phyloP scores from a whole-genome alignment of 2,329 filamentous ascomycete species.

The Fusarium secorum region DNA sequence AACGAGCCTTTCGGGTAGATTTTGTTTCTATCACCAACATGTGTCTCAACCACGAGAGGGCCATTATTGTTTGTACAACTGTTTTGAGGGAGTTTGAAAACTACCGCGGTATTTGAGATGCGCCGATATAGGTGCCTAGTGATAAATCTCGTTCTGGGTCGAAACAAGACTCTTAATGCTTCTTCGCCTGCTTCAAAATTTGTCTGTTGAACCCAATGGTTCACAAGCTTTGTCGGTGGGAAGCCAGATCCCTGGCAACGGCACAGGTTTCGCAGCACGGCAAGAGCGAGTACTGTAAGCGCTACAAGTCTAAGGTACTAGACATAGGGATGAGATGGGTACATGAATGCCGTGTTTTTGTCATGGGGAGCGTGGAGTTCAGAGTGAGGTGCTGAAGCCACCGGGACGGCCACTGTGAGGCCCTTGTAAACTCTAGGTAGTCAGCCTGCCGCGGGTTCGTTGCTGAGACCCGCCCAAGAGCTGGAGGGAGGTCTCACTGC shows the following conservation, averaged over 20 bases:
- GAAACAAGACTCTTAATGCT: background rate
- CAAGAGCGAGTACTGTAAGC: background rate
- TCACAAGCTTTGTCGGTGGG: background rate
- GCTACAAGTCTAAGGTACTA: background rate
- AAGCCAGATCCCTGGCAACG: conserved; percentile 1
- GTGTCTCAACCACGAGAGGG: background rate
- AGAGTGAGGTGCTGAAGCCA: background rate
- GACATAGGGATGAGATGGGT: background rate
- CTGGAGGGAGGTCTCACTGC: background rate
- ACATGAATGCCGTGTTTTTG: background rate
- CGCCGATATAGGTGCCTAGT: background rate
- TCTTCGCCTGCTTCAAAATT: background rate
- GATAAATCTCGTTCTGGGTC: background rate
- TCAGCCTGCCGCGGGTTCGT: conserved; percentile 1
- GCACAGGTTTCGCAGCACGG: background rate
- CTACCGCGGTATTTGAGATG: background rate
- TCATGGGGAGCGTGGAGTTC: background rate
- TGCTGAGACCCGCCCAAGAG: conserved; percentile 7
- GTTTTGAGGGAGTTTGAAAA: background rate
- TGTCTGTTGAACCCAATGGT: conserved; percentile 8
- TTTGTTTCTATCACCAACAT: background rate
- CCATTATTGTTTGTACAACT: background rate
- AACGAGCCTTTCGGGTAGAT: conserved; percentile 26
- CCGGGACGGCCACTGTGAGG: background rate
- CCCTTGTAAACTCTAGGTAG: conserved; percentile 1